A percentile compares a stretch with the other conserved stretches of the same genome.
Evolutionary conservation across 2,329 filamentous ascomycete genomes (phyloP).

Genomic region (Trichoderma afroharzianum): DNA sequence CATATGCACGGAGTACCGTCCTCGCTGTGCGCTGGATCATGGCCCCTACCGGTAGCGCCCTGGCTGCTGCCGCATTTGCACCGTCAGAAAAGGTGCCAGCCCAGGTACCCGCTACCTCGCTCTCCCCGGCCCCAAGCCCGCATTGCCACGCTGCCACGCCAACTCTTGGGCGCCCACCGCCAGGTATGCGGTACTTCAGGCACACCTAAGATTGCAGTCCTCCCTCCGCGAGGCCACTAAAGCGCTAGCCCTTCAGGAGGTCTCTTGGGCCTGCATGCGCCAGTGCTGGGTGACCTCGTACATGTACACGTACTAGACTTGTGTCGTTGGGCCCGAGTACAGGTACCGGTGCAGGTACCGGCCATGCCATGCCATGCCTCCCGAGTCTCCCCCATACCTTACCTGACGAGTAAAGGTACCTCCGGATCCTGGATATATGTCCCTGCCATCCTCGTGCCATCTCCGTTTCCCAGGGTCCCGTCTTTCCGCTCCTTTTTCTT

Average conservation of each 20-base stretch:
- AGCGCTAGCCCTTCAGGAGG: slow-evolving; percentile 18
- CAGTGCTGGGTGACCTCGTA: slow-evolving; percentile 8
- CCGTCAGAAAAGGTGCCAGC: background rate
- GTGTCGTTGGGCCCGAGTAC: background rate
- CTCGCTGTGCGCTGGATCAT: background rate
- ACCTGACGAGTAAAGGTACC: background rate
- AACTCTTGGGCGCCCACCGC: slow-evolving; percentile 12
- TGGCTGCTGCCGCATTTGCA: slow-evolving; percentile 2
- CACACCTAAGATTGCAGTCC: slow-evolving; percentile 16
- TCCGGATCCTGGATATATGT: slow-evolving; percentile 13
- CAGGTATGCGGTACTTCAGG: slow-evolving; percentile 13
- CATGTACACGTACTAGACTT: too few species aligned
- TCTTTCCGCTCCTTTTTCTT: slow-evolving; percentile 18
- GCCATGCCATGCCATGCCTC: background rate
- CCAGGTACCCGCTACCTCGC: slow-evolving; percentile 12
- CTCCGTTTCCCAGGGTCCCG: slow-evolving; percentile 19
- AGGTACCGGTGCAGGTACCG: background rate
- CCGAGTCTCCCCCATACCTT: slow-evolving; percentile 12
- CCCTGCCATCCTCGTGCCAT: slow-evolving; percentile 21
- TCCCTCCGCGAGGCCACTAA: slow-evolving; percentile 11
- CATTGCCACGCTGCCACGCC: slow-evolving; percentile 9
- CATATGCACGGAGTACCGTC: background rate
- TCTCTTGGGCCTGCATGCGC: slow-evolving; percentile 17
- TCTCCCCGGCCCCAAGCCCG: slow-evolving; percentile 1
- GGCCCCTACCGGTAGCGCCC: background rate